phyloP scores from a whole-genome alignment of 768 basidiomycete species.

The Gloeostereum incarnatum region DNA sequence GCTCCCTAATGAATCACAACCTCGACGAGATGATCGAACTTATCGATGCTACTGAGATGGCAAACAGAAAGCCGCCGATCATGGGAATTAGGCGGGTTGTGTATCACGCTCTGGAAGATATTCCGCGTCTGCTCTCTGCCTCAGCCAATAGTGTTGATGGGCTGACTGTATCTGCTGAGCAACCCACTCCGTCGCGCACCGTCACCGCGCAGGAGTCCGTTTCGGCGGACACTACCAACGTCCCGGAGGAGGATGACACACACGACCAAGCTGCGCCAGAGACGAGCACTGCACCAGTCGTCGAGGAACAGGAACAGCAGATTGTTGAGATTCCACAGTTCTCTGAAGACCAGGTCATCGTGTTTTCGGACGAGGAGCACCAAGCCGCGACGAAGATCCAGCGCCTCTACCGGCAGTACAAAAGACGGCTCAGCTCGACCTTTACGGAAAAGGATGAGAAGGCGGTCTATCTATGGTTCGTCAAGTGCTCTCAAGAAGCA shows the following conservation, averaged over 20 bases:
- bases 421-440: conserved; percentile 12
- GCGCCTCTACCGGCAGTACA: not conserved
- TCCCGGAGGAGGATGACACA: not conserved
- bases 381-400: conserved; percentile 15
- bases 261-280: conserved; percentile 3
- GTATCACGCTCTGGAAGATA: conserved; percentile 18
- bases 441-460: conserved; percentile 17
- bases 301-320: conserved; percentile 9
- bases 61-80: not conserved
- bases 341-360: conserved; percentile 7
- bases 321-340: conserved; percentile 7
- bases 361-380: conserved; percentile 17
- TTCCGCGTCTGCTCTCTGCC: conserved; percentile 17
- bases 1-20: conserved; percentile 7
- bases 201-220: not conserved
- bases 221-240: conserved; percentile 1
- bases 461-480: too few relatives aligned
- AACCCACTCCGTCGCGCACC: conserved; percentile 12
- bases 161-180: conserved; percentile 10
- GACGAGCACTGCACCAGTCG: conserved; percentile 3
- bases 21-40: conserved; percentile 19
- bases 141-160: conserved; percentile 1
- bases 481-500: too few relatives aligned
- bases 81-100: conserved; percentile 18
- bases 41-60: conserved; percentile 10